phyloP scores from a whole-genome alignment of 2,329 filamentous ascomycete genomes.

The Ophiocordyceps polyrhachis-furcata region DNA sequence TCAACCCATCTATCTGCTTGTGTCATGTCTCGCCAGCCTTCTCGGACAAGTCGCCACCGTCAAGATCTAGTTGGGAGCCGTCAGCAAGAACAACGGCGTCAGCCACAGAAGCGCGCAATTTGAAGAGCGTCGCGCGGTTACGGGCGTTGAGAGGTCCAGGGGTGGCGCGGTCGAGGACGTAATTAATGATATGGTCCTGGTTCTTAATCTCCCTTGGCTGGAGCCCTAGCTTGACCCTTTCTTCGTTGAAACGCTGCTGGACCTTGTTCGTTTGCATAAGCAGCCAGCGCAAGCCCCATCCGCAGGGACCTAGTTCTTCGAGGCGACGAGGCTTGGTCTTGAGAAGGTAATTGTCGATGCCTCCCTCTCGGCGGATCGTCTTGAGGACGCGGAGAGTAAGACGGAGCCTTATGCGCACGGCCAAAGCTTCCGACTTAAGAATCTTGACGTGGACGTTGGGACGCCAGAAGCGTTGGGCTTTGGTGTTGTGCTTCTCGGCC shows the following conservation, averaged over 20 bases:
- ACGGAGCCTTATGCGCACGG: slow-evolving; percentile 44
- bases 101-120: slow-evolving; percentile 19
- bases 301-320: slow-evolving; percentile 71
- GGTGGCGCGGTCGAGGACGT: slow-evolving; percentile 22
- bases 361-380: slow-evolving; percentile 68
- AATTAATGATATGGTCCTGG: slow-evolving; percentile 19
- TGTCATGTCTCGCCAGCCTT: slow-evolving; percentile 11
- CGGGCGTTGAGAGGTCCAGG: slow-evolving; percentile 18
- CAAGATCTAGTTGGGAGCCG: slow-evolving; percentile 17
- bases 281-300: slow-evolving; percentile 79
- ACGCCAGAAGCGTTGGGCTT: slow-evolving; percentile 54
- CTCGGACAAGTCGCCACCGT: slow-evolving; percentile 19
- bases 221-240: slow-evolving; percentile 50
- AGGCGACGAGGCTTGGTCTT: slow-evolving; percentile 61
- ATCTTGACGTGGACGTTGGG: slow-evolving; percentile 55
- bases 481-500: slow-evolving; percentile 48
- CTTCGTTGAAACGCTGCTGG: slow-evolving; percentile 42
- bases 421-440: slow-evolving; percentile 45
- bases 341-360: slow-evolving; percentile 79
- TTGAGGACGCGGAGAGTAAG: slow-evolving; percentile 51
- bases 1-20: background rate
- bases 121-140: slow-evolving; percentile 18
- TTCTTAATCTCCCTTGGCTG: slow-evolving; percentile 17
- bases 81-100: slow-evolving; percentile 29
- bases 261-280: slow-evolving; percentile 61